These are phyloP conservation scores for Phytophthora citricola DNA, from an alignment of 352 stramenopile genomes.

Conservation along the genomic window DNA sequence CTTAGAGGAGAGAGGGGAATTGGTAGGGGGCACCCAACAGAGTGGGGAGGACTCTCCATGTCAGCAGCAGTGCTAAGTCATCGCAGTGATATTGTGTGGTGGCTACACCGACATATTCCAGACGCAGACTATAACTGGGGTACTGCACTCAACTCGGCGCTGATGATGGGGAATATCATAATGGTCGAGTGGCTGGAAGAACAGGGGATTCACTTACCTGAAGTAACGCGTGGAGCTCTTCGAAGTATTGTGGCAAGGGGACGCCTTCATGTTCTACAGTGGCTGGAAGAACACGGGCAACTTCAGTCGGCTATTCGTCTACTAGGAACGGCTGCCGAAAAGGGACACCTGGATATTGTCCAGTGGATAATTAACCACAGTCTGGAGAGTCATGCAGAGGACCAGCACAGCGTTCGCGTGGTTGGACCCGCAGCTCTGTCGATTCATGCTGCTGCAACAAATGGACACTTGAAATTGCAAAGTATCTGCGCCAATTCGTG, in stretches of 20 bases:
- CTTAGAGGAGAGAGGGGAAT: neutral
- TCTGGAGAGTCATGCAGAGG: neutral
- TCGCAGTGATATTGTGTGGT: constrained; percentile 24
- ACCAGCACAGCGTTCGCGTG: neutral
- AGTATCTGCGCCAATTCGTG: constrained; percentile 17
- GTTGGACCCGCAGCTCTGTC: neutral
- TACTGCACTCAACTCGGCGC: neutral
- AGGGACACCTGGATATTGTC: constrained; percentile 11
- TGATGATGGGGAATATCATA: constrained; percentile 19
- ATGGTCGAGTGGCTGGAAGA: constrained; percentile 28
- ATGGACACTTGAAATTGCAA: constrained; percentile 7
- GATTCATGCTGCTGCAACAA: constrained; percentile 11
- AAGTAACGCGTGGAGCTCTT: constrained; percentile 2
- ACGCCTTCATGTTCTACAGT: constrained; percentile 15
- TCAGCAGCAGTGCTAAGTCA: constrained; percentile 8
- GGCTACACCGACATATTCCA: constrained; percentile 17
- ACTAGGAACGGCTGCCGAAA: constrained; percentile 12
- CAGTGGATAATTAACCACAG: constrained; percentile 9
- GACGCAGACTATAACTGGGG: neutral
- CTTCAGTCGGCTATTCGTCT: neutral
- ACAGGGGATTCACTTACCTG: neutral
- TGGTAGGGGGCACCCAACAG: neutral
- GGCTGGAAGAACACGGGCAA: neutral
- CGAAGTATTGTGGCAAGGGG: constrained; percentile 6
- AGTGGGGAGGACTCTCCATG: constrained; percentile 7